Percentiles rank a stretch among this genome's conserved stretches.
These are phyloP conservation scores for Arctostaphylos glauca DNA, from an alignment of 148 eudicot genomes.

Conservation along the genomic window DNA sequence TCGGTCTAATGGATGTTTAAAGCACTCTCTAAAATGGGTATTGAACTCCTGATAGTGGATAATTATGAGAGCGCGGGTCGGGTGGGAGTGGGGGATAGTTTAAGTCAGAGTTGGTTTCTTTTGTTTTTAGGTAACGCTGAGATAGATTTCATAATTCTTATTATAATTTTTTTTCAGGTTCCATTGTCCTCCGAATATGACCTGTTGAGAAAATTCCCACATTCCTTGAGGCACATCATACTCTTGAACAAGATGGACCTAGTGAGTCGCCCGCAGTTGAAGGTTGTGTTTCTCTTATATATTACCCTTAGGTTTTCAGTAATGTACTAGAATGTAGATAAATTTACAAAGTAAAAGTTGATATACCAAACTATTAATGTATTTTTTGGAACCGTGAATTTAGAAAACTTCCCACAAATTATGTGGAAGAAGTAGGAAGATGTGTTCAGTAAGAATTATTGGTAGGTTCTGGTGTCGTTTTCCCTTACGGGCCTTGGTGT, in stretches of 20 bases:
- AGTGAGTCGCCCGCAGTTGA: slow-evolving; percentile 43
- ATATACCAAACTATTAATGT: background rate
- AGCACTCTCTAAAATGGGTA: background rate
- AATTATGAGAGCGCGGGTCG: background rate
- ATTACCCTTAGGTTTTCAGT: background rate
- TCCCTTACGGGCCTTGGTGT: background rate
- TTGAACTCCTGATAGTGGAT: background rate
- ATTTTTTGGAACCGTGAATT: background rate
- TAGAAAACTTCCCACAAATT: background rate
- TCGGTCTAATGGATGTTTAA: background rate
- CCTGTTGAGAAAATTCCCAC: slow-evolving; percentile 35
- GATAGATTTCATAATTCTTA: background rate
- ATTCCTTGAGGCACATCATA: slow-evolving; percentile 51
- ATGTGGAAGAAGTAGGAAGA: background rate
- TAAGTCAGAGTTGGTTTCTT: background rate
- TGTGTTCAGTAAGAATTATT: background rate
- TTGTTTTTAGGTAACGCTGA: no score
- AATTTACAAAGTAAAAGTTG: background rate
- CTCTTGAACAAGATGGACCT: slow-evolving; percentile 79
- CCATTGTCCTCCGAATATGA: slow-evolving; percentile 71
- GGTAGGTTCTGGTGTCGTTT: background rate
- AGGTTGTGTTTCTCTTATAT: slow-evolving; percentile 37
- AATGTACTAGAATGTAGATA: background rate
- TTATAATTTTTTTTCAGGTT: slow-evolving; percentile 36
- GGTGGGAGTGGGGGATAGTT: background rate